Evolutionary conservation across 2,329 filamentous ascomycete genomes (phyloP).

Genomic region (Pezicula radicicola): DNA sequence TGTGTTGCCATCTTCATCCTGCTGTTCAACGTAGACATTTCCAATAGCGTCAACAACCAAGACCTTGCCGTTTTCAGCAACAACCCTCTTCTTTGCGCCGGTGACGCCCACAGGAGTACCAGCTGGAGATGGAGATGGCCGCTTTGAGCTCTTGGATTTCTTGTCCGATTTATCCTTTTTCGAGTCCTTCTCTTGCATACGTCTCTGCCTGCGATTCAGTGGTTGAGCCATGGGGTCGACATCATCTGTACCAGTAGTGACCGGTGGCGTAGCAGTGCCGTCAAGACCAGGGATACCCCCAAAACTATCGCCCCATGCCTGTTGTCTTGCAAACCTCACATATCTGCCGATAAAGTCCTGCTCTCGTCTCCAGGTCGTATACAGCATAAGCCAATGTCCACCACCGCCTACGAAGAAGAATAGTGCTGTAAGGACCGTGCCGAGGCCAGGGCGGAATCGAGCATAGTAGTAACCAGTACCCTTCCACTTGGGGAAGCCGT

Average conservation of each 20-base stretch:
- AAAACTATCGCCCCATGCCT: slow-evolving; percentile 84
- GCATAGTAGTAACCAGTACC: slow-evolving; percentile 98
- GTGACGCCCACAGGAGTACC: slow-evolving; percentile 52
- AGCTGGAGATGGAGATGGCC: slow-evolving; percentile 35
- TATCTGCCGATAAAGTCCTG: slow-evolving; percentile 89
- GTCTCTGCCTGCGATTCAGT: slow-evolving; percentile 82
- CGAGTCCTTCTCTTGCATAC: slow-evolving; percentile 82
- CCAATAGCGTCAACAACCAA: slow-evolving; percentile 88
- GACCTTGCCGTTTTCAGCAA: slow-evolving; percentile 93
- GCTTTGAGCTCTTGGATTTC: slow-evolving; percentile 48
- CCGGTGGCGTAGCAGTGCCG: slow-evolving; percentile 38
- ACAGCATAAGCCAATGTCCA: slow-evolving; percentile 81
- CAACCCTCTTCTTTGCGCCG: slow-evolving; percentile 80
- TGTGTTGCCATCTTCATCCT: slow-evolving; percentile 79
- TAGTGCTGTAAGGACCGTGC: slow-evolving; percentile 76
- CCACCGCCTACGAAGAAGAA: slow-evolving; percentile 81
- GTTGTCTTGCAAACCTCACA: slow-evolving; percentile 81
- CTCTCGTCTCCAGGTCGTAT: slow-evolving; percentile 86
- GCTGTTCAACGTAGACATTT: slow-evolving; percentile 92
- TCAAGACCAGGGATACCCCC: slow-evolving; percentile 65
- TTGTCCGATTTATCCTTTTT: slow-evolving; percentile 65
- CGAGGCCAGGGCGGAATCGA: slow-evolving; percentile 86
- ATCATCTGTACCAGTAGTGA: slow-evolving; percentile 42
- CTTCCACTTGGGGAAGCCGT: slow-evolving; percentile 96
- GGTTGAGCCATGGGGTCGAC: slow-evolving; percentile 45